Base-by-base conservation (phyloP, 2,329 filamentous ascomycete genomes). In the Alternaria brassicae region DNA sequence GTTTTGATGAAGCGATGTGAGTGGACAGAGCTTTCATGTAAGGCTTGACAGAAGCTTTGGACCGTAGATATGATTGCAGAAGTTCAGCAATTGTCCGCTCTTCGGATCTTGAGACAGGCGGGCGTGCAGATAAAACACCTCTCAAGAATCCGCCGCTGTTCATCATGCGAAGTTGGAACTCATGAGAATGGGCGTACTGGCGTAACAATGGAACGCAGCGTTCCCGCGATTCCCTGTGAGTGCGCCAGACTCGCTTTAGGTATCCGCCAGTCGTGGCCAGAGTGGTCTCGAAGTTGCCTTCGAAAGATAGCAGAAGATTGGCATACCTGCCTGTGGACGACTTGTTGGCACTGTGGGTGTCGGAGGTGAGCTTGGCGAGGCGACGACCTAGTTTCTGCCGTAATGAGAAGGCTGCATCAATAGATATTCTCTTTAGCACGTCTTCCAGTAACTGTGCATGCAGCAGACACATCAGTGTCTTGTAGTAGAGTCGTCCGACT, bases 381-480 rank as follows among this genome's bases (percentile, higher is more conserved):
- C 87, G 83, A 21, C 84, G 81, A 60, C 82, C 83, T 0, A 89
- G 73, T 67, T 89, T 90, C 30, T 81, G 73, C 47, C 79, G 81
- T 5, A 88, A 65, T 15, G 78, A 68, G 3, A 76, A 68, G 3
- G 78, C 62, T 3, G 74, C 57, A 9, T 86, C 81, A 0, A 77
- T 69, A 32, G 61, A 56, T 23, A 79, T 68, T 2, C 40, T 51
- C 17, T 57, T 45, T 9, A 69, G 58, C 3, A 58, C 72, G 19
- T 85, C 81, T 0, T 77, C 65, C 2, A 89, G 72, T 2, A 89
- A 73, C 0, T 78, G 62, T 0, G 81, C 72, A 2, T 89, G 63
- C 0, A 87, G 44, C 3, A 79, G 53, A 45, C 79, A 82, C n/a
- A 89, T 80, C 8, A 89, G 62, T 13, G 84, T 78, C 62, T 90